Evolutionary conservation across 2,329 filamentous ascomycete species (phyloP), one percentile per base, ranked within the genome.

Genomic region (Dactylellina leptospora): DNA sequence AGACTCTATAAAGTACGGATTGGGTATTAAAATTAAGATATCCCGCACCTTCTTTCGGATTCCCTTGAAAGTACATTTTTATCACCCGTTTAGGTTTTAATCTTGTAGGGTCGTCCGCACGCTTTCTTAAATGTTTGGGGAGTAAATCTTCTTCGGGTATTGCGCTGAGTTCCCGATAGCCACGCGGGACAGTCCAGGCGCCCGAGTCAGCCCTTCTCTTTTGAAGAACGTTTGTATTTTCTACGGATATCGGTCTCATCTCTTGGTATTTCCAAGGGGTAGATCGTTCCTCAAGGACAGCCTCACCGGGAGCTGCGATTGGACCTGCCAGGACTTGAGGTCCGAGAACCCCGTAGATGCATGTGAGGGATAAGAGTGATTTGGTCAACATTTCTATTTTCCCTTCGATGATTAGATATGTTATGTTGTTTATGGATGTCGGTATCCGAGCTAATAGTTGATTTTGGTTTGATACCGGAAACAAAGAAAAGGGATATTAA

Each of bases 121-220:
- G 44, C 25, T 45, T 60, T n/a, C 42, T 27, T 28, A 60, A 10
- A 28, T 50, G 55, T 2, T 4, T 20, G 1, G 55, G 55, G 2
- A 38, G 18, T 3, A 38, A 10, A 18, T 60, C 55, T 20, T 53
- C 48, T 16, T 60, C 55, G 10, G 45, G 9, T 8, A 50, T 25
- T 13, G 23, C 16, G n/a, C 27, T 60, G 11, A 60, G 11, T 22
- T 50, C 55, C 23, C 40, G 55, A 20, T 60, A 60, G 27, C 55
- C 55, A 9, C 50, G 22, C 9, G 55, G 55, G 28, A 60, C 20
- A 6, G 36, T 60, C 55, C 55, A 60, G n/a, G 38, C 40, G 22
- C 22, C 36, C 16, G 22, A 11, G 38, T 20, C 16, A 53, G 27
- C 5, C 4, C 25, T 3, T 13, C 16, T 38, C 20, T 10, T 18